phyloP scores from a whole-genome alignment of 1,139 yeast species.

The Yamadazyma siamensis region DNA sequence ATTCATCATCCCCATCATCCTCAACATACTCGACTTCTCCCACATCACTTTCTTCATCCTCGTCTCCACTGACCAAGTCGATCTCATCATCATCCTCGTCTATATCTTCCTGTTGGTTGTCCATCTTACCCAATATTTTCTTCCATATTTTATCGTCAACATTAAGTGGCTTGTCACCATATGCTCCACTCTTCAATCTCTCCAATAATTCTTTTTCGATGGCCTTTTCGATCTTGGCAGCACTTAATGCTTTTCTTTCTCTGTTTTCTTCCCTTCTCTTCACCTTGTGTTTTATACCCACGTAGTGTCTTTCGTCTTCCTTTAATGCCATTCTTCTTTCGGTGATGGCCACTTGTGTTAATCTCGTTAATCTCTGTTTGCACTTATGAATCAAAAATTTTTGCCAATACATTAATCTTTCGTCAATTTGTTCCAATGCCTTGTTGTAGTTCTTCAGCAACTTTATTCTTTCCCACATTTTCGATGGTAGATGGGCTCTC shows the following conservation, averaged over 20 bases:
- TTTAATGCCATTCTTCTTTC: conserved; percentile 89
- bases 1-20: conserved; percentile 82
- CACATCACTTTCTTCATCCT: conserved; percentile 65
- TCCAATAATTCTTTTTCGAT: conserved; percentile 93
- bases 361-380: conserved; percentile 89
- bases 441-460: conserved; percentile 82
- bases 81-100: conserved; percentile 63
- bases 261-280: conserved; percentile 90
- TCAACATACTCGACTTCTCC: conserved; percentile 85
- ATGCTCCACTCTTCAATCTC: conserved; percentile 94
- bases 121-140: conserved; percentile 79
- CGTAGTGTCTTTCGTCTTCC: conserved; percentile 90
- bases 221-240: conserved; percentile 94
- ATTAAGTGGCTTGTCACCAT: conserved; percentile 95
- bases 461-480: conserved; percentile 91
- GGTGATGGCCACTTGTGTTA: conserved; percentile 95
- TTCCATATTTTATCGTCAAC: conserved; percentile 96
- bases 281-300: conserved; percentile 89
- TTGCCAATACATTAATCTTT: conserved; percentile 88
- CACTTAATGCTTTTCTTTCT: conserved; percentile 93
- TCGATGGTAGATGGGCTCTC: conserved; percentile 91
- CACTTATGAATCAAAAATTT: conserved; percentile 88
- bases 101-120: conserved; percentile 54
- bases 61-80: conserved; percentile 56
- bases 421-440: conserved; percentile 86